Evolutionary conservation across 208 protist genomes (phyloP).

Genomic region (Trichomonas vaginalis): DNA sequence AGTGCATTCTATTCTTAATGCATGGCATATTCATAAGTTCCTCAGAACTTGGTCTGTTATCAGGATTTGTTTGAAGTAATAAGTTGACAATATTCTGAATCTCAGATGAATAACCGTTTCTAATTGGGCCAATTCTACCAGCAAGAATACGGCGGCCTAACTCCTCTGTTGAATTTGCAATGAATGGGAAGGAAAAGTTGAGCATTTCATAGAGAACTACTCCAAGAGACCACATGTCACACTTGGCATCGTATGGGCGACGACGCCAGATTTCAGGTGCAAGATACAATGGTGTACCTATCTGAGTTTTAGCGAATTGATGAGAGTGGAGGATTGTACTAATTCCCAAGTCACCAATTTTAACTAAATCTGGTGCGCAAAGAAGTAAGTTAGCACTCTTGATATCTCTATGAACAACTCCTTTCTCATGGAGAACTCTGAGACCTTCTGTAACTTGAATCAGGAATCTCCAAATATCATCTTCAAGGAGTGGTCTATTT

Average conservation of each 20-base stretch:
- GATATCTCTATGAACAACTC: neutral
- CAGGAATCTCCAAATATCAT: neutral
- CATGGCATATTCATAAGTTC: neutral
- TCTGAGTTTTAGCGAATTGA: conserved; percentile 28
- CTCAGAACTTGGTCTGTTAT: neutral
- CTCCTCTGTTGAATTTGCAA: neutral
- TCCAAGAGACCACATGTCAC: conserved; percentile 45
- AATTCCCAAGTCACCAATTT: conserved; percentile 43
- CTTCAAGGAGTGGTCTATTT: neutral
- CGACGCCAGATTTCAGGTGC: conserved; percentile 46
- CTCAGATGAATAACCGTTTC: neutral
- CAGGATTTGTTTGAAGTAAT: neutral
- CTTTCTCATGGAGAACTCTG: neutral
- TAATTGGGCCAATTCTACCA: neutral
- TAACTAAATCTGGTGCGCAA: neutral
- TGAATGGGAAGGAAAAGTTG: neutral
- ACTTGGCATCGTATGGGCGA: conserved; percentile 41
- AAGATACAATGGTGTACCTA: conserved; percentile 51
- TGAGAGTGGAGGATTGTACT: conserved; percentile 34
- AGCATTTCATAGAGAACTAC: conserved; percentile 40
- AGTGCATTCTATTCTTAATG: neutral
- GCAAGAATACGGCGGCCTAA: neutral
- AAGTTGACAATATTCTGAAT: neutral
- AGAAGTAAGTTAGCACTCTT: neutral
- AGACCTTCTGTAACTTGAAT: neutral